Percentiles rank a stretch among this genome's conserved stretches.
Evolutionary conservation across 352 stramenopile species (phyloP).

Genomic region (Phytophthora syringae): DNA sequence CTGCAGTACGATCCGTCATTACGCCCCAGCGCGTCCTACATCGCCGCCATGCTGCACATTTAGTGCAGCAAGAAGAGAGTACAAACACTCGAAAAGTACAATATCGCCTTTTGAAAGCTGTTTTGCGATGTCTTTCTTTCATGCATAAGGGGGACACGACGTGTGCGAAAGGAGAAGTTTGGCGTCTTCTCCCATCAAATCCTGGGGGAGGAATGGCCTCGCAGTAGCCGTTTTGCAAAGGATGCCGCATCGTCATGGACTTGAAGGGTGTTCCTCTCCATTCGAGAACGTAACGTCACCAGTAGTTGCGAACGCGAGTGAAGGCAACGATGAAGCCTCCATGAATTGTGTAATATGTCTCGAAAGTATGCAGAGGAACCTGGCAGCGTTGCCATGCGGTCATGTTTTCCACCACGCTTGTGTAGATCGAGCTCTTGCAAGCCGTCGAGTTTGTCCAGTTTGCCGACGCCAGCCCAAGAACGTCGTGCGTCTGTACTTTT

Average conservation of each 20-base stretch:
- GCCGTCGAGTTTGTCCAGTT: constrained; percentile 36
- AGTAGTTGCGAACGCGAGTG: not conserved
- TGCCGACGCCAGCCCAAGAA: constrained; percentile 36
- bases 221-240: not conserved
- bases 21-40: constrained; percentile 74
- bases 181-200: constrained; percentile 23
- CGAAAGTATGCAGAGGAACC: constrained; percentile 35
- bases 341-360: constrained; percentile 48
- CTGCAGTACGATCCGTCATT: constrained; percentile 76
- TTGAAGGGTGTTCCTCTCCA: not conserved
- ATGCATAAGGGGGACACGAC: constrained; percentile 5
- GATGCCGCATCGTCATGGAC: constrained; percentile 14
- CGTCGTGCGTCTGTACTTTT: constrained; percentile 42
- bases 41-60: constrained; percentile 72
- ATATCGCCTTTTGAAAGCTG: constrained; percentile 19
- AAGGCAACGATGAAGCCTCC: not conserved
- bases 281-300: not conserved
- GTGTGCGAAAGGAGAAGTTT: constrained; percentile 17
- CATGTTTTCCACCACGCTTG: constrained; percentile 56
- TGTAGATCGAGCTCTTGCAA: constrained; percentile 25
- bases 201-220: too few species aligned
- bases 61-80: constrained; percentile 32
- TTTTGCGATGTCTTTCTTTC: not conserved
- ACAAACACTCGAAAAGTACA: constrained; percentile 34
- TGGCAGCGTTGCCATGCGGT: constrained; percentile 43